Percentiles rank a stretch among this genome's conserved stretches.
Evolutionary conservation across 2,329 filamentous ascomycete genomes (phyloP).

Genomic region (Aspergillus sclerotialis): DNA sequence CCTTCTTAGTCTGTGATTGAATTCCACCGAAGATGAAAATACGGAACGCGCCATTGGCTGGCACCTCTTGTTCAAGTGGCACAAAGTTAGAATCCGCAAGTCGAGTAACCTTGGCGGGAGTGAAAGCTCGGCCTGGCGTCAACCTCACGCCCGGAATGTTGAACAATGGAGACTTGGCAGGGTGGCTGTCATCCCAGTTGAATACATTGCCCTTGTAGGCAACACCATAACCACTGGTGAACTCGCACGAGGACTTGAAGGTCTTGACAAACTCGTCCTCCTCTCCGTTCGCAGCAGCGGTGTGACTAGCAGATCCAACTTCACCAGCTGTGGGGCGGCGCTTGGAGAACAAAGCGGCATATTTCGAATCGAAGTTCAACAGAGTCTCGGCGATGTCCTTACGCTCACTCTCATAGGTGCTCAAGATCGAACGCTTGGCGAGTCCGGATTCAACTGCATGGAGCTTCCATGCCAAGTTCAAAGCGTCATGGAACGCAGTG

Average conservation of each 20-base stretch:
- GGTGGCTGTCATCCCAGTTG: conserved; percentile 73
- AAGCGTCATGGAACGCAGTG: conserved; percentile 56
- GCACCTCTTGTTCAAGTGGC: conserved; percentile 82
- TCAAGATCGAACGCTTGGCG: conserved; percentile 65
- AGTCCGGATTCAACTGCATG: conserved; percentile 82
- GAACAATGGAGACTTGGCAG: conserved; percentile 63
- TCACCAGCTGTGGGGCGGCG: conserved; percentile 66
- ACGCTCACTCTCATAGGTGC: conserved; percentile 81
- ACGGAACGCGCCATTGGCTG: conserved; percentile 79
- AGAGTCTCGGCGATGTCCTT: conserved; percentile 78
- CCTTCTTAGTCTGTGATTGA: conserved; percentile 51
- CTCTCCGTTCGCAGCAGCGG: conserved; percentile 19
- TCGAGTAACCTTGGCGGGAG: conserved; percentile 73
- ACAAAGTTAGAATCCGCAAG: conserved; percentile 86
- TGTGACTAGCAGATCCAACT: conserved; percentile 57
- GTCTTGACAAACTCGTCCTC: conserved; percentile 75
- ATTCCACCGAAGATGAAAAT: conserved; percentile 79
- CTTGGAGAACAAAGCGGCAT: conserved; percentile 83
- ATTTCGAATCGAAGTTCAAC: conserved; percentile 79
- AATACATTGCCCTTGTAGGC: conserved; percentile 73
- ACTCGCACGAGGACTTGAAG: conserved; percentile 87
- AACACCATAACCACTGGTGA: conserved; percentile 87
- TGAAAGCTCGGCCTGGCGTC: conserved; percentile 67
- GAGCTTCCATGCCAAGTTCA: conserved; percentile 94
- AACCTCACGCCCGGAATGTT: conserved; percentile 60